Evolutionary conservation across 495 filamentous ascomycete species (phyloP).

Genomic region (Cercophora sp.): DNA sequence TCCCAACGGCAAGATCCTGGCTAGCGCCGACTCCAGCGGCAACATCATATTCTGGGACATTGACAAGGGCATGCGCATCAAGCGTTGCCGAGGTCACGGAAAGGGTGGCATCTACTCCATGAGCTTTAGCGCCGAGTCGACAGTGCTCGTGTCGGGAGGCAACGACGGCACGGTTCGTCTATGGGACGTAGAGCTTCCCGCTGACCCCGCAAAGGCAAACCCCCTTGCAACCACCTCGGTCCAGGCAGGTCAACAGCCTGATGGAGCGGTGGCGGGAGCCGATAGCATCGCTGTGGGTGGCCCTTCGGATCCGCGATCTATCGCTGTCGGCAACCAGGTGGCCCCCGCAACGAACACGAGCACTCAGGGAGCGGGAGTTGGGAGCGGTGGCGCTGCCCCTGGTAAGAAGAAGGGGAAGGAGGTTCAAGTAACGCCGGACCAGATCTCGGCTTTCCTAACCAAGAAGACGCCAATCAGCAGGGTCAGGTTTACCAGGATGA

Average conservation of each 20-base stretch:
- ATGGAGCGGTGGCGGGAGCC: slow-evolving; percentile 46
- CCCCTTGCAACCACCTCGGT: slow-evolving; percentile 37
- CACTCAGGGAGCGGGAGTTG: slow-evolving; percentile 29
- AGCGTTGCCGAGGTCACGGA: slow-evolving; percentile 89
- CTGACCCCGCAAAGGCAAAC: slow-evolving; percentile 41
- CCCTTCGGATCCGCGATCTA: slow-evolving; percentile 27
- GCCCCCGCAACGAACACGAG: slow-evolving; percentile 22
- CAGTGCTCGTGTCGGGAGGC: slow-evolving; percentile 79
- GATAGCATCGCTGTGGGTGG: slow-evolving; percentile 50
- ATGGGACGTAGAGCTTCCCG: slow-evolving; percentile 77
- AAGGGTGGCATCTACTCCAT: slow-evolving; percentile 92
- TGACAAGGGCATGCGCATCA: slow-evolving; percentile 71
- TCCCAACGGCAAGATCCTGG: slow-evolving; percentile 80
- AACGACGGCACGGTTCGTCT: slow-evolving; percentile 89
- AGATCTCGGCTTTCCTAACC: slow-evolving; percentile 87
- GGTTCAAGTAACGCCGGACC: slow-evolving; percentile 82
- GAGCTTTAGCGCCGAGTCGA: slow-evolving; percentile 86
- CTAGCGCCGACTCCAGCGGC: slow-evolving; percentile 78
- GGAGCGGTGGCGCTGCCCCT: slow-evolving; percentile 43
- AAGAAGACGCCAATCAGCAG: slow-evolving; percentile 95
- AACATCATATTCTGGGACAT: slow-evolving; percentile 93
- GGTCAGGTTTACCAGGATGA: slow-evolving; percentile 90
- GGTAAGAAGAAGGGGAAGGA: slow-evolving; percentile 87
- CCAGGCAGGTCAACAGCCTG: slow-evolving; percentile 51
- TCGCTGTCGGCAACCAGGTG: slow-evolving; percentile 32